Evolutionary conservation across 2,329 filamentous ascomycete genomes (phyloP), one percentile per base, ranked within the genome.

Genomic region (Fusarium robinianum): DNA sequence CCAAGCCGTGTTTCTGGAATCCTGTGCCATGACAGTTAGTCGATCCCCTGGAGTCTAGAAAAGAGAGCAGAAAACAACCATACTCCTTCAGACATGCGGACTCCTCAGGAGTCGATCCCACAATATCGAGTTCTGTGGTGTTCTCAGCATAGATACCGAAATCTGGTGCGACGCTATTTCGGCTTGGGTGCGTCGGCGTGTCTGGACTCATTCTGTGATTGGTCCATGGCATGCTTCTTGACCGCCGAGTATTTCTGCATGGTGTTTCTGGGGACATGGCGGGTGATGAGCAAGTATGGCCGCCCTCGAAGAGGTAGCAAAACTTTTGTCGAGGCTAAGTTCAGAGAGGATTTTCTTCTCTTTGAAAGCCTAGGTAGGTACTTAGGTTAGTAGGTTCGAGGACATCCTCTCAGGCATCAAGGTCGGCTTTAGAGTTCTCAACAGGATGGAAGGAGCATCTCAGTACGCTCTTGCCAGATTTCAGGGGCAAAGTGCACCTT

Each of bases 1-100:
- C 31, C 23, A 8, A 37, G 30, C 5, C 54, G 59, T 6, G 58
- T 61, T 25, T 45, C 57, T 14, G 46, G 49, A 6, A 63, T 48
- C 3, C 61, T 63, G 5, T 2, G 1, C 3, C 5, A 9, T 16
- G 23, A n/a, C 11, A 14, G n/a, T 46, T 16, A 49, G 26, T 21
- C 12, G 8, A 11, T 21, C 5, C 5, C 21, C 8, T 5, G 8
- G 5, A 7, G 7, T 7, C 3, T n/a, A n/a, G n/a, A n/a, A n/a
- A n/a, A n/a, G 9, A 23, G 8, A 11, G 8, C 8, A 8, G 24
- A n/a, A 18, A 24, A 21, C 5, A 9, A 6, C 8, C 57, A 23
- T 41, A 60, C 61, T 44, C 33, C 11, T 52, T 34, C 16, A 58
- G 6, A 11, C 30, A 29, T 16, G 45, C 44, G 31, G 53, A 41